These are phyloP conservation scores for Hyaloperonospora brassicae DNA, from an alignment of 352 stramenopile genomes.

Conservation along the genomic window DNA sequence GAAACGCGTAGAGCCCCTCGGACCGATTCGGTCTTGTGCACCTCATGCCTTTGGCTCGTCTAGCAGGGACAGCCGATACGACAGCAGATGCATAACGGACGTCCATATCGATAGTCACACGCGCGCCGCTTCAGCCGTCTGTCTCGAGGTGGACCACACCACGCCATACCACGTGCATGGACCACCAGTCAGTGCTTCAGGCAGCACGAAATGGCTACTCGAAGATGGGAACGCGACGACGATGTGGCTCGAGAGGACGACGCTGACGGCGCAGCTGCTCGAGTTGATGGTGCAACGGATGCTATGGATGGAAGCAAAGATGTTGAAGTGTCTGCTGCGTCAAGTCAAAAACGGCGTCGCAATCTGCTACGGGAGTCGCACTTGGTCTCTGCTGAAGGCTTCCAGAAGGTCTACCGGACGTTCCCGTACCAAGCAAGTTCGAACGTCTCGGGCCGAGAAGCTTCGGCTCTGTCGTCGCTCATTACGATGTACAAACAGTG, in stretches of 20 bases:
- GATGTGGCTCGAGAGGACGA: slow-evolving; percentile 25
- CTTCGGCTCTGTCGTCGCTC: slow-evolving; percentile 52
- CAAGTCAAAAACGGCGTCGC: slow-evolving; percentile 33
- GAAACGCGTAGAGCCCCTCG: too few relatives aligned
- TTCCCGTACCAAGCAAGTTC: slow-evolving; percentile 63
- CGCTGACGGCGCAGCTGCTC: not conserved
- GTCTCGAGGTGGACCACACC: too few relatives aligned
- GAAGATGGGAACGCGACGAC: slow-evolving; percentile 52
- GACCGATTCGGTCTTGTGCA: too few relatives aligned
- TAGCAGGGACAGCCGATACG: too few relatives aligned
- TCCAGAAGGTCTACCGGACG: slow-evolving; percentile 61
- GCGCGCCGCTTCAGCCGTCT: slow-evolving; percentile 6
- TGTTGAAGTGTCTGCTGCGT: not conserved
- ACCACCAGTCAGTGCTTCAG: too few relatives aligned
- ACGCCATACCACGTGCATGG: too few relatives aligned
- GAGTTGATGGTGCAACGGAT: slow-evolving; percentile 1
- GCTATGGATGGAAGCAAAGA: slow-evolving; percentile 9
- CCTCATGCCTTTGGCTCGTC: too few relatives aligned
- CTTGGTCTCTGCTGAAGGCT: slow-evolving; percentile 49
- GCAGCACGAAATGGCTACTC: slow-evolving; percentile 27
- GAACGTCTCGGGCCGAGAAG: slow-evolving; percentile 49
- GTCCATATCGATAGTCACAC: too few relatives aligned
- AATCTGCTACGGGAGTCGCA: slow-evolving; percentile 60
- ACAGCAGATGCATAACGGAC: too few relatives aligned
- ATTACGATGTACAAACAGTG: slow-evolving; percentile 83